Base-by-base conservation (phyloP, 257 asterid species). In the Solanum raphanifolium region DNA sequence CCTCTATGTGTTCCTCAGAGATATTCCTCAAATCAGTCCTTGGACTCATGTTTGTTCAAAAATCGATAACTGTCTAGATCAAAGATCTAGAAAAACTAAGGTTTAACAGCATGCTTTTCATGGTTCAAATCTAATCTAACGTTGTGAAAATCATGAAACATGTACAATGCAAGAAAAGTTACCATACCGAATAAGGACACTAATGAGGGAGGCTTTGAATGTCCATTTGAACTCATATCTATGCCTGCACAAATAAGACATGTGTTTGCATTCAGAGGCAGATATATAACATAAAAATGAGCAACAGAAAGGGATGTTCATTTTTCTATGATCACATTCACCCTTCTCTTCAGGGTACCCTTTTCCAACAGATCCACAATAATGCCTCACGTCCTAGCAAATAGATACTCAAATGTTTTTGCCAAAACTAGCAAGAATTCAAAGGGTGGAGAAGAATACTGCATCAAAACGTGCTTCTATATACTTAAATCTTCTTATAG, bases 171-270 rank as follows among this genome's bases (percentile, higher is more conserved):
- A 46, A 68, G 60, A 86, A 69, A 23, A 39, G 5, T 10, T 48
- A 48, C 41, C 94, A 6, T 95, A 96, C 99, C 99, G 21, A 96
- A 94, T 87, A 96, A 88, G 31, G 98, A 89, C 65, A 92, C 92
- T 86, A 95, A 62, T 78, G 99, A 96, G 46, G 97, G 97, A 86
- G 94, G 98, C 92, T 89, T 96, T 73, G 95, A 91, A 55, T 94
- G 87, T 88, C 87, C 95, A 87, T 90, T 91, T 46, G 98, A 90
- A 85, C 89, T 87, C 90, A 92, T 85, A 62, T 93, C 95, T 68
- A 93, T 90, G 62, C 96, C 99, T 93, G 94, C 89, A 92, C 43
- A 73, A 86, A 52, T 52, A 88, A 18, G 74, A 41, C 7, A 23
- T 13, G 27, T 29, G 38, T 13, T 7, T 78, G 66, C n/a, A 35